Evolutionary conservation across 257 asterid genomes (phyloP).

Genomic region (Nicotiana tomentosiformis): DNA sequence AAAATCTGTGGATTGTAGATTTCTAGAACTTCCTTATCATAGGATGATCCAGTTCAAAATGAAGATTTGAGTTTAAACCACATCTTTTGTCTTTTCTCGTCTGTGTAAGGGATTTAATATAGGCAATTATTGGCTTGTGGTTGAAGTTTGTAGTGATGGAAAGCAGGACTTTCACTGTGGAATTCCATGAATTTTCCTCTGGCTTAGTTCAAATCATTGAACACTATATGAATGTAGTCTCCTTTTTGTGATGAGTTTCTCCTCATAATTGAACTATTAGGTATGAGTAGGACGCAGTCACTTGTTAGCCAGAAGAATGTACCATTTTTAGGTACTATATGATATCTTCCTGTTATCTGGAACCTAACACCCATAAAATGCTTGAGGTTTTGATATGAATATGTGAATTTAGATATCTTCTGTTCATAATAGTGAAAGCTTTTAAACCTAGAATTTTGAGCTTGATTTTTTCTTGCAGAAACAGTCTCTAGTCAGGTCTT

Average conservation of each 20-base stretch:
- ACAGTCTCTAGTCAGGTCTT: background rate
- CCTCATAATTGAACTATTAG: background rate
- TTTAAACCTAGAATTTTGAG: background rate
- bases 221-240: background rate
- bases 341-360: background rate
- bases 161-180: background rate
- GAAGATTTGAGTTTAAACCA: background rate
- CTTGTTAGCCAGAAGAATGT: background rate
- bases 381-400: background rate
- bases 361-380: background rate
- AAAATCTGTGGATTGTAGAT: background rate
- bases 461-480: background rate
- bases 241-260: background rate
- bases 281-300: background rate
- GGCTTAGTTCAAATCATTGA: background rate
- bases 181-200: background rate
- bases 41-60: background rate
- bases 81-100: background rate
- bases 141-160: background rate
- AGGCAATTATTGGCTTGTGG: background rate
- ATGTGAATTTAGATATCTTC: background rate
- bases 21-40: background rate
- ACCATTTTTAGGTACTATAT: background rate
- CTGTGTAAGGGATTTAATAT: background rate
- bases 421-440: background rate